Base-by-base conservation (phyloP, 805 yeast species). In the Spathaspora sp. region DNA sequence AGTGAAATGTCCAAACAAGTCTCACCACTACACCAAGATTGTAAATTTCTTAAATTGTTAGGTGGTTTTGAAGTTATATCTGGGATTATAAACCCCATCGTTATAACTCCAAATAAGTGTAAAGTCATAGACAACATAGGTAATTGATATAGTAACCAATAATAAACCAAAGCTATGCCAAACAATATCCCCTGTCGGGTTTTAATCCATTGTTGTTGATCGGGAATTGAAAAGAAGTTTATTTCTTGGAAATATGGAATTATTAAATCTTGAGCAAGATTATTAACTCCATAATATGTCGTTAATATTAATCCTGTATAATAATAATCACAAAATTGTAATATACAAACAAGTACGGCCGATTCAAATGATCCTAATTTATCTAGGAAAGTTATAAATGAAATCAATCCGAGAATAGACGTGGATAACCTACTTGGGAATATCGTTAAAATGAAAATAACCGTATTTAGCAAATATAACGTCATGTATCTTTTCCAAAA, bases 111-210 rank as follows among this genome's bases (percentile, higher is more conserved):
- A 44, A 81, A 62, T 14, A 82, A 81, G 55, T 78, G 79, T 18
- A 77, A 66, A 12, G 81, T 57, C 19, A 79, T 68, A 0, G 84
- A 78, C 3, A 77, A 57, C 56, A 72, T 71, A 0, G 83, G 84
- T 16, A 75, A 60, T 38, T 66, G 46, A 17, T 60, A 63, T 49
- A 80, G 62, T 47, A 79, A 60, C 49, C 67, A 55, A 55, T 69
- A 81, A 61, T 73, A 78, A 46, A 72, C 73, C 8, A 79, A 59
- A 2, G 85, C 81, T 55, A 81, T 81, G 5, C 86, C 86, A 54
- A 78, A 76, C 48, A 83, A 63, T 29, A 79, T 71, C 0, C 86
- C 86, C 50, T 78, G 81, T 40, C 87, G 69, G 12, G 81, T 72
- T 11, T 68, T 68, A 46, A 72, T 64, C 87, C 87, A 82, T 49